phyloP scores from a whole-genome alignment of 768 basidiomycete species.

The Cubamyces lactineus region DNA sequence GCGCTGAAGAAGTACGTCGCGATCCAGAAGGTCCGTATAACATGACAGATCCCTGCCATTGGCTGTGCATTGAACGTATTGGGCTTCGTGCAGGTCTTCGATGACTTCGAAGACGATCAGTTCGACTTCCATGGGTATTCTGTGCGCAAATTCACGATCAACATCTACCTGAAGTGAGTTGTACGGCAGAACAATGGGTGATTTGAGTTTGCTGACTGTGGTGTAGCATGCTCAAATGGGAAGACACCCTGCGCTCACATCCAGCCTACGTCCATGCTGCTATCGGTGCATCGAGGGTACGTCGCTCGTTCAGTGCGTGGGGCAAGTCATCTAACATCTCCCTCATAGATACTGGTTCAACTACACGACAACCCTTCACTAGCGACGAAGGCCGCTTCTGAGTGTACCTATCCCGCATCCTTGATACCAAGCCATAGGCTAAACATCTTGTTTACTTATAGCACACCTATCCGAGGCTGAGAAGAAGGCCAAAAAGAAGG shows the following conservation, averaged over 20 bases:
- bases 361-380: conserved; percentile 74
- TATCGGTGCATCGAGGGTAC: conserved; percentile 68
- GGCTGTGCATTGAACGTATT: neutral
- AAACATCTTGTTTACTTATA: conserved; percentile 28
- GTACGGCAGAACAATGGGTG: too few relatives aligned
- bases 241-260: conserved; percentile 77
- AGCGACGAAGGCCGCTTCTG: conserved; percentile 42
- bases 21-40: conserved; percentile 62
- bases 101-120: conserved; percentile 91
- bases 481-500: conserved; percentile 86
- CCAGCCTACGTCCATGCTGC: conserved; percentile 76
- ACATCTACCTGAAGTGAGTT: conserved; percentile 83
- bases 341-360: conserved; percentile 67
- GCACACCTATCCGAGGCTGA: conserved; percentile 58
- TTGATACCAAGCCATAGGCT: conserved; percentile 4
- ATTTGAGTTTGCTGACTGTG: conserved; percentile 7
- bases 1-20: conserved; percentile 87
- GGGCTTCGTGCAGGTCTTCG: conserved; percentile 61
- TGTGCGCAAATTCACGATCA: conserved; percentile 84
- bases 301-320: neutral
- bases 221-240: conserved; percentile 76
- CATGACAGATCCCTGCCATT: neutral
- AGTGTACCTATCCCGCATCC: conserved; percentile 11
- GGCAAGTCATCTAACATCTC: conserved; percentile 14
- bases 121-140: conserved; percentile 98